A percentile compares a stretch with the other conserved stretches of the same genome.
Conservation (phyloP, 2,329 filamentous ascomycete species). For the Xylariaceae sp. region DNA sequence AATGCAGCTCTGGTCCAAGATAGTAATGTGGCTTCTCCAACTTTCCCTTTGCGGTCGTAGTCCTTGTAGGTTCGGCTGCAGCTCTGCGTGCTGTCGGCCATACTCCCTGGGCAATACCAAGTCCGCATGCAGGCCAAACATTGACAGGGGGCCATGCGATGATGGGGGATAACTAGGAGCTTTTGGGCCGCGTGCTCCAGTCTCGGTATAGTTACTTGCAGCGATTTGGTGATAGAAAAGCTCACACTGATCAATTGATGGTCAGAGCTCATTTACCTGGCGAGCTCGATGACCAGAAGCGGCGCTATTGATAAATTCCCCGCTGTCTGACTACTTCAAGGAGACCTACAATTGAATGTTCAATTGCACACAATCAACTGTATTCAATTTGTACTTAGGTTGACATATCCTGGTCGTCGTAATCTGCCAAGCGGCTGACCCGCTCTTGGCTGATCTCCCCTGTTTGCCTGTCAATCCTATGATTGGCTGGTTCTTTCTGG, state of each 20-base stretch:
- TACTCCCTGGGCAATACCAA: too few species aligned
- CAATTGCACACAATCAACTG: neutral
- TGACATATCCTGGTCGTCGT: constrained; percentile 3
- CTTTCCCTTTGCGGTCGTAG: constrained; percentile 21
- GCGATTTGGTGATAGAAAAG: constrained; percentile 8
- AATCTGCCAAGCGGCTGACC: constrained; percentile 10
- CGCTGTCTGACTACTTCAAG: constrained; percentile 2
- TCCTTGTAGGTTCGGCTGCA: constrained; percentile 1
- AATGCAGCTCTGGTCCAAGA: constrained; percentile 11
- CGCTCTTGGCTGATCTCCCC: constrained; percentile 1
- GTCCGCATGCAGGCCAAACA: neutral
- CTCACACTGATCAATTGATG: constrained; percentile 12
- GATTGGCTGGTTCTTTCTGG: neutral
- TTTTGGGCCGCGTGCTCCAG: constrained; percentile 5
- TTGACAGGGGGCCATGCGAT: too few species aligned
- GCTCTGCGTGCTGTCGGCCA: neutral
- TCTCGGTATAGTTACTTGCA: constrained; percentile 13
- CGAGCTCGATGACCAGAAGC: too few species aligned
- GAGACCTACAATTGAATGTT: constrained; percentile 2
- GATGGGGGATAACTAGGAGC: constrained; percentile 3
- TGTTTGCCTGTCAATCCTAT: constrained; percentile 6
- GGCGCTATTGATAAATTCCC: constrained; percentile 11
- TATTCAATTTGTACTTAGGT: constrained; percentile 7
- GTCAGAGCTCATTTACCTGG: too few species aligned
- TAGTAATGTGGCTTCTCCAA: constrained; percentile 7